These are phyloP conservation scores for Blastomyces parvus DNA, from an alignment of 2,329 filamentous ascomycete genomes.

Conservation along the genomic window DNA sequence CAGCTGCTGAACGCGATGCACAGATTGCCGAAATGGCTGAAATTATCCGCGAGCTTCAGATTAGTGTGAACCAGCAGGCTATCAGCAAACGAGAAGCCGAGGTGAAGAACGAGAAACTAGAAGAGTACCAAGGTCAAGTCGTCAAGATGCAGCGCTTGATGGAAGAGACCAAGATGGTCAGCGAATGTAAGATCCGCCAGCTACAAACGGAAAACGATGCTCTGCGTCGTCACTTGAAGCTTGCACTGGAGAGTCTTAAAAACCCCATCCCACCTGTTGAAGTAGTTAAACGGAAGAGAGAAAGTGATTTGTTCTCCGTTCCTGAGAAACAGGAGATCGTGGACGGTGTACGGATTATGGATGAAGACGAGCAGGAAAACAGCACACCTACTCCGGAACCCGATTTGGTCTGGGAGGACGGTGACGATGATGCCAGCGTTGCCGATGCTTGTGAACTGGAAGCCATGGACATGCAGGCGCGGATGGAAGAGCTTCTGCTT, in stretches of 20 bases:
- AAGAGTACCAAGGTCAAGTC: conserved; percentile 91
- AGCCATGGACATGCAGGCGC: conserved; percentile 61
- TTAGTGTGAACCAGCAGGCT: conserved; percentile 56
- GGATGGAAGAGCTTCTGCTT: conserved; percentile 72
- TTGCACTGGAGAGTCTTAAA: conserved; percentile 75
- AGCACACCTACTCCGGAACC: conserved; percentile 23
- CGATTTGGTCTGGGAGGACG: conserved; percentile 26
- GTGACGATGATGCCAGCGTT: conserved; percentile 12
- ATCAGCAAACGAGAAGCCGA: conserved; percentile 64
- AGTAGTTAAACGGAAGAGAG: conserved; percentile 23
- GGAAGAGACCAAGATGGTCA: conserved; percentile 85
- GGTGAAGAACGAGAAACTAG: conserved; percentile 70
- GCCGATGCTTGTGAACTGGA: conserved; percentile 32
- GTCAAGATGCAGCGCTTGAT: conserved; percentile 85
- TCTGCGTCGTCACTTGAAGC: conserved; percentile 72
- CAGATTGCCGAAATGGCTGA: conserved; percentile 93
- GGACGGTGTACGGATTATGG: conserved; percentile 25
- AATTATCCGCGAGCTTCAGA: conserved; percentile 77
- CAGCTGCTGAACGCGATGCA: conserved; percentile 83
- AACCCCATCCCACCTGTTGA: conserved; percentile 66
- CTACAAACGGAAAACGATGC: conserved; percentile 86
- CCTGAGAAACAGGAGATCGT: conserved; percentile 30
- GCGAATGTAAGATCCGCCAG: conserved; percentile 86
- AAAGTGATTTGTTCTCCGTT: conserved; percentile 30
- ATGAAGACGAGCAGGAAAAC: conserved; percentile 46